Conservation (phyloP, 306 rosid genomes). For the Glycine tomentella region DNA sequence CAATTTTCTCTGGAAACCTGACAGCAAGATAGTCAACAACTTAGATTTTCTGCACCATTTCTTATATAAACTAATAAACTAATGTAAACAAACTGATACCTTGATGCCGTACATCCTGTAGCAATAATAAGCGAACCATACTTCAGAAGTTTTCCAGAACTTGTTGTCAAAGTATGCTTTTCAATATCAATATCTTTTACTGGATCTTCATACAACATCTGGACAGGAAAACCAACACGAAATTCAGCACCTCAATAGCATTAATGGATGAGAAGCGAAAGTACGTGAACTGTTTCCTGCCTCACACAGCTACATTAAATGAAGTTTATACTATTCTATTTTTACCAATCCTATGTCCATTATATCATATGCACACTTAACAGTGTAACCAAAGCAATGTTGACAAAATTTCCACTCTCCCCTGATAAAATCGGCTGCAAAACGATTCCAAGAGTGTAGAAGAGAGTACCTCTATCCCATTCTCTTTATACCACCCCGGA, state of each 20-base stretch:
- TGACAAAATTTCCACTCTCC: neutral
- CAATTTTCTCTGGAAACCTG: conserved; percentile 92
- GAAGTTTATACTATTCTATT: conserved; percentile 32
- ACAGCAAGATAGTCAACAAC: conserved; percentile 39
- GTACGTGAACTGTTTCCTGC: neutral
- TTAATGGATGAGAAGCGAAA: neutral
- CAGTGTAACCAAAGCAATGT: conserved; percentile 10
- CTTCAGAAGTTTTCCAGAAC: conserved; percentile 81
- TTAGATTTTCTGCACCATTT: conserved; percentile 40
- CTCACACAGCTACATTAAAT: neutral
- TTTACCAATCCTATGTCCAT: conserved; percentile 26
- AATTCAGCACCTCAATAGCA: conserved; percentile 26
- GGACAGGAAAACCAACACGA: conserved; percentile 30
- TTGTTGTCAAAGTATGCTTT: conserved; percentile 74
- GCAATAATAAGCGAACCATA: conserved; percentile 88
- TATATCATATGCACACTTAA: conserved; percentile 22
- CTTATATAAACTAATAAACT: conserved; percentile 7
- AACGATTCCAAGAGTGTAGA: neutral
- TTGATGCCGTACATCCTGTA: conserved; percentile 86
- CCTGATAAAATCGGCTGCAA: conserved; percentile 10
- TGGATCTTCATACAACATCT: conserved; percentile 85
- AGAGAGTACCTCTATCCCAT: conserved; percentile 83
- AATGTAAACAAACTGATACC: conserved; percentile 56
- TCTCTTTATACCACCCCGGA: conserved; percentile 89
- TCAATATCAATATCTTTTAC: conserved; percentile 70